phyloP scores from a whole-genome alignment of 352 stramenopile genomes.

The Thraustochytrium striatum region DNA sequence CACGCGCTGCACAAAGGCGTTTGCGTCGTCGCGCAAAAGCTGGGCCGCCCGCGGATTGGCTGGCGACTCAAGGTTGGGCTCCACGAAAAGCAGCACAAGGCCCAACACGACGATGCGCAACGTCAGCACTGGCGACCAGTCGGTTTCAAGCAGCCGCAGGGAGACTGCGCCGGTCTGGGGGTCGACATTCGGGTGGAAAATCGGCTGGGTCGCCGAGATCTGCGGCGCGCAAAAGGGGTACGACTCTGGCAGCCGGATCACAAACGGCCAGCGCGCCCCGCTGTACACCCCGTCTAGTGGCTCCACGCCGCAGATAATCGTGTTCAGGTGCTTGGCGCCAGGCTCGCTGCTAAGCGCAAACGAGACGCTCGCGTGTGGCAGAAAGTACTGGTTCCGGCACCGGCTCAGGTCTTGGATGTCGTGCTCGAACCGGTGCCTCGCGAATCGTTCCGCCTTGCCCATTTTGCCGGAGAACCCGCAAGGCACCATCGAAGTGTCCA shows the following conservation, averaged over 20 bases:
- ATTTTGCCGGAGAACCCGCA: too few species aligned
- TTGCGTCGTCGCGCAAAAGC: background rate
- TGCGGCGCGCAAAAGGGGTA: slow-evolving; percentile 47
- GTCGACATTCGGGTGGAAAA: slow-evolving; percentile 49
- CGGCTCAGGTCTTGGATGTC: slow-evolving; percentile 25
- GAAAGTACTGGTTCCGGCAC: background rate
- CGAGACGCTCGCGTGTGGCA: slow-evolving; percentile 21
- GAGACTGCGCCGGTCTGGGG: slow-evolving; percentile 12
- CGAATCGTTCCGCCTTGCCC: too few species aligned
- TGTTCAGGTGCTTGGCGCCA: background rate
- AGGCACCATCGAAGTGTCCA: too few species aligned
- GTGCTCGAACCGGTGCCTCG: slow-evolving; percentile 34
- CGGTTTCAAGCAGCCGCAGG: slow-evolving; percentile 17
- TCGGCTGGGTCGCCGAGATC: background rate
- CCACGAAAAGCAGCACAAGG: slow-evolving; percentile 47
- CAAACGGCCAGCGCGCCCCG: slow-evolving; percentile 8
- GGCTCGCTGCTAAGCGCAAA: background rate
- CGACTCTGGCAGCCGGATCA: background rate
- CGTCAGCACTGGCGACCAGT: slow-evolving; percentile 48
- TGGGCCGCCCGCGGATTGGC: slow-evolving; percentile 19
- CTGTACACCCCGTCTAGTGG: background rate
- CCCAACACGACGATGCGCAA: slow-evolving; percentile 48
- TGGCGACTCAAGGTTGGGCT: slow-evolving; percentile 17
- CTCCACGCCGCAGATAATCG: slow-evolving; percentile 9
- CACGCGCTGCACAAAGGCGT: slow-evolving; percentile 4